Evolutionary conservation across 1,284 basidiomycete species (phyloP).

Genomic region (Apiotrichum porosum): DNA sequence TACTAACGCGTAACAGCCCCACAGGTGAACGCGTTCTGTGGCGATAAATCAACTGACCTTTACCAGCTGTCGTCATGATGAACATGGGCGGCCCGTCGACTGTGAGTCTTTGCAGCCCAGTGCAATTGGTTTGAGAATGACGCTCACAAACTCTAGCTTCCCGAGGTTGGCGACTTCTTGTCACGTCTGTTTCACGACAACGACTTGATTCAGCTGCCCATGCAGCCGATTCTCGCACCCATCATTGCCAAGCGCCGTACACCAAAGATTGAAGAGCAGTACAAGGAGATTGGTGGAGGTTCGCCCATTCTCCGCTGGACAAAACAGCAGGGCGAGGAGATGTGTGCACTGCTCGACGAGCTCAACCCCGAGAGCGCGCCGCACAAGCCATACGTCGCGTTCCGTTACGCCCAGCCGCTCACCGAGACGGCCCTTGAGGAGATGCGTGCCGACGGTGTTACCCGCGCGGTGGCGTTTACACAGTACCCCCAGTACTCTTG

Average conservation of each 20-base stretch:
- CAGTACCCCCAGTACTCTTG: conserved; percentile 99
- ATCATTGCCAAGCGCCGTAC: conserved; percentile 86
- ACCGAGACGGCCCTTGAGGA: conserved; percentile 77
- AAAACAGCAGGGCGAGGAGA: conserved; percentile 76
- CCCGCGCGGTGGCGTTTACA: conserved; percentile 89
- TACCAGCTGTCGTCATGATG: conserved; percentile 82
- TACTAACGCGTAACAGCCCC: conserved; percentile 5
- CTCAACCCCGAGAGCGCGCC: conserved; percentile 86
- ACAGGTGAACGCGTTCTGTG: conserved; percentile 14
- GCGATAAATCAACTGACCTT: neutral
- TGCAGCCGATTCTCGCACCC: conserved; percentile 82
- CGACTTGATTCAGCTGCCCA: conserved; percentile 93
- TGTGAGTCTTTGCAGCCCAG: conserved; percentile 53
- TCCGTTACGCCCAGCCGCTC: conserved; percentile 86
- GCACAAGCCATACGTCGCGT: conserved; percentile 92
- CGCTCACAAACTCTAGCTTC: conserved; percentile 54
- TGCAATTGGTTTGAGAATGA: too few species aligned
- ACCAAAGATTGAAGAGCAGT: conserved; percentile 91
- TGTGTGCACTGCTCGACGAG: conserved; percentile 89
- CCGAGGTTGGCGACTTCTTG: conserved; percentile 84
- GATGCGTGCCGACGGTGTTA: conserved; percentile 87
- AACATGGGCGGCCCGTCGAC: conserved; percentile 98
- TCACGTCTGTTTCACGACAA: conserved; percentile 89
- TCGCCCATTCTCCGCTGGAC: conserved; percentile 97
- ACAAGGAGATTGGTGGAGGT: conserved; percentile 90